Evolutionary conservation across 208 protist genomes (phyloP).

Genomic region (Leishmania amazonensis): DNA sequence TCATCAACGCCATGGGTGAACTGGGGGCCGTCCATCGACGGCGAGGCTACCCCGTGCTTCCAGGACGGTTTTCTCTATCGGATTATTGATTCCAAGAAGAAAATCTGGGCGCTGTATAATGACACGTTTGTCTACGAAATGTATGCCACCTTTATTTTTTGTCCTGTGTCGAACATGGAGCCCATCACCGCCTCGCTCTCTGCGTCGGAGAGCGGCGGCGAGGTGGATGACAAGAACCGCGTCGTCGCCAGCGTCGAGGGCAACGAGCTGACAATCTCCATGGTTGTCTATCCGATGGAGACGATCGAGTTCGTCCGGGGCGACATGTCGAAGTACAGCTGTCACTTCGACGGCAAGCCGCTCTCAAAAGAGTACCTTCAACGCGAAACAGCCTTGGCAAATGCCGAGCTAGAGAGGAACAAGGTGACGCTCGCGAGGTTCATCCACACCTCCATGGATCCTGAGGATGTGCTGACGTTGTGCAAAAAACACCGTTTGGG

Average conservation of each 20-base stretch:
- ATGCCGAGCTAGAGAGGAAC: slow-evolving; percentile 44
- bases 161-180: slow-evolving; percentile 32
- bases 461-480: slow-evolving; percentile 51
- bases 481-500: slow-evolving; percentile 53
- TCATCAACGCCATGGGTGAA: slow-evolving; percentile 26
- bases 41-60: slow-evolving; percentile 63
- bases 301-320: slow-evolving; percentile 78
- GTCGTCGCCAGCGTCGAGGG: slow-evolving; percentile 57
- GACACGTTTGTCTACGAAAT: slow-evolving; percentile 73
- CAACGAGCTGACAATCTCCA: slow-evolving; percentile 46
- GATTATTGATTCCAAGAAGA: slow-evolving; percentile 55
- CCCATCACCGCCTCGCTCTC: slow-evolving; percentile 14
- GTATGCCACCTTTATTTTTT: slow-evolving; percentile 71
- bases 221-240: slow-evolving; percentile 27
- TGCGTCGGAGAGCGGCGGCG: slow-evolving; percentile 3
- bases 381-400: slow-evolving; percentile 43
- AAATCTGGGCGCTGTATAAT: slow-evolving; percentile 86
- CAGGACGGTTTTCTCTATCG: slow-evolving; percentile 70
- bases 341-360: slow-evolving; percentile 59
- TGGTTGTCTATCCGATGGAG: slow-evolving; percentile 75
- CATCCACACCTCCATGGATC: slow-evolving; percentile 38
- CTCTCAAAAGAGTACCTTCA: slow-evolving; percentile 67
- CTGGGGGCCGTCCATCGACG: slow-evolving; percentile 39
- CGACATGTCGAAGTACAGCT: slow-evolving; percentile 49
- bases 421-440: slow-evolving; percentile 38